Conservation (phyloP, 257 asterid species). For the Lycium ferocissimum region DNA sequence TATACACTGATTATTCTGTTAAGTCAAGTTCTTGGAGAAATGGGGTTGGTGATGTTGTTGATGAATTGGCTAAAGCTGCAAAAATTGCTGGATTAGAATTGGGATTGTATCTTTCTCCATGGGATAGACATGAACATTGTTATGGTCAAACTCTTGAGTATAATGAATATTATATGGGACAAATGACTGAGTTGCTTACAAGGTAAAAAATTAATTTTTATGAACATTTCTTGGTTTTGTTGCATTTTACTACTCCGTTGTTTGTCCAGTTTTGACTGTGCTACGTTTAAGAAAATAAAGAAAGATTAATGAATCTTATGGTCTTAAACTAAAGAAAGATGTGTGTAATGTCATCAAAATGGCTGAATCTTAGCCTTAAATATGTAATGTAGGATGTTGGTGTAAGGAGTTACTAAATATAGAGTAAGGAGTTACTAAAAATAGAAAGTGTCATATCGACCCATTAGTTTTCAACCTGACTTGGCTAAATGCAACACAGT, state of each 20-base stretch:
- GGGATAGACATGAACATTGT: constrained; percentile 89
- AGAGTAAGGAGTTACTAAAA: too few relatives aligned
- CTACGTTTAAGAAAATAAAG: too few relatives aligned
- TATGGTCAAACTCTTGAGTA: constrained; percentile 82
- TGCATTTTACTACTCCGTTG: neutral
- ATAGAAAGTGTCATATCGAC: constrained; percentile 50
- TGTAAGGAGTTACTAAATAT: too few relatives aligned
- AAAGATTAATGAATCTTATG: too few relatives aligned
- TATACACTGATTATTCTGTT: constrained; percentile 85
- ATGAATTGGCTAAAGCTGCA: constrained; percentile 76
- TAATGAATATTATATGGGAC: constrained; percentile 86
- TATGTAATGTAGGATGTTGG: too few relatives aligned
- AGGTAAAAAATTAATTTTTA: constrained; percentile 51
- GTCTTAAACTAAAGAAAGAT: too few relatives aligned
- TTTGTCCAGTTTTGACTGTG: too few relatives aligned
- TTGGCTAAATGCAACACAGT: constrained; percentile 73
- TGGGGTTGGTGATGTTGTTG: constrained; percentile 84
- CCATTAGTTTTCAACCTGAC: constrained; percentile 77
- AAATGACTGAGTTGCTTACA: constrained; percentile 93
- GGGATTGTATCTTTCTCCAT: constrained; percentile 95
- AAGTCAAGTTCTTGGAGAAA: constrained; percentile 84
- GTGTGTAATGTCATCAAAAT: too few relatives aligned
- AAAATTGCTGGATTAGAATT: constrained; percentile 62
- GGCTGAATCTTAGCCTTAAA: too few relatives aligned
- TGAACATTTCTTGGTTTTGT: neutral